Percentiles rank a stretch among this genome's conserved stretches.
These are phyloP conservation scores for Reutealis trisperma DNA, from an alignment of 345 rosid genomes.

Conservation along the genomic window DNA sequence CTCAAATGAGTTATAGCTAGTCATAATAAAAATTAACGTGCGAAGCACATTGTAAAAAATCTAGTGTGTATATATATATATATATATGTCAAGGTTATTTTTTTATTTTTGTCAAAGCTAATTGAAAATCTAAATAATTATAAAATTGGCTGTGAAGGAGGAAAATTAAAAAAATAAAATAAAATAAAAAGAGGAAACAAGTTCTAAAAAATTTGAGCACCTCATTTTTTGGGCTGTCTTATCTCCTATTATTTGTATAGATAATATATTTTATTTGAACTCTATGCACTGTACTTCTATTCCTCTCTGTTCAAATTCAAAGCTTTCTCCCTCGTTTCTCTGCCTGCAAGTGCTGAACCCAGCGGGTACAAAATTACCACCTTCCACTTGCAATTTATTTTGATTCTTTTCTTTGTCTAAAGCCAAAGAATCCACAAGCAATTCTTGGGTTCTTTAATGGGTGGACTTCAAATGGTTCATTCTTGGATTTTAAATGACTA, in stretches of 20 bases:
- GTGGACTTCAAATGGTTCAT: neutral
- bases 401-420: too few species aligned
- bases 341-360: neutral
- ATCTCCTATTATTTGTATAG: neutral
- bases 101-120: too few species aligned
- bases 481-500: neutral
- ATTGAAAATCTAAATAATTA: neutral
- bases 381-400: too few species aligned
- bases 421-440: too few species aligned
- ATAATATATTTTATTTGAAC: conserved; percentile 2
- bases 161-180: too few species aligned
- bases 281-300: neutral
- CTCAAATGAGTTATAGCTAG: too few species aligned
- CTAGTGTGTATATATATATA: too few species aligned
- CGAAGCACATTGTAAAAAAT: too few species aligned
- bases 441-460: neutral
- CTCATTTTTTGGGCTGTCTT: conserved; percentile 1
- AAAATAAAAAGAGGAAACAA: neutral
- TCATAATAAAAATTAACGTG: too few species aligned
- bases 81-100: too few species aligned
- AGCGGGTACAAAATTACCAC: neutral
- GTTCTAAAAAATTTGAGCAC: conserved; percentile 9
- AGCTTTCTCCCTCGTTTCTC: neutral
- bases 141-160: neutral
- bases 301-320: neutral